These are phyloP conservation scores for Paspalum vaginatum DNA, from an alignment of 176 grass and related monocot genomes.

Conservation along the genomic window DNA sequence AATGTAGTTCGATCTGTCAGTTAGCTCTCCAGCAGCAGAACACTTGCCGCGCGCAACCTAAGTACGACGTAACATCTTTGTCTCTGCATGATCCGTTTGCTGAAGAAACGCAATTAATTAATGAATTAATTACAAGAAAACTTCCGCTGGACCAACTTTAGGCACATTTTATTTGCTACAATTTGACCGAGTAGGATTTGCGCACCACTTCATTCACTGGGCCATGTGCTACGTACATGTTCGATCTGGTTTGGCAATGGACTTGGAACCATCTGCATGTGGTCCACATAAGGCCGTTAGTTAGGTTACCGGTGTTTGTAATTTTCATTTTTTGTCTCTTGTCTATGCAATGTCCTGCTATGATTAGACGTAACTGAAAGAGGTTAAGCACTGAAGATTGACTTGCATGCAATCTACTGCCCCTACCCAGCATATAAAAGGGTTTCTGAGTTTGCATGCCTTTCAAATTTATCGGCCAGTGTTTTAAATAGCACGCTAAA, in stretches of 20 bases:
- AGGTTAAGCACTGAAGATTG: conserved; percentile 1
- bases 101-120: background rate
- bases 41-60: background rate
- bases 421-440: too few species aligned
- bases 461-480: too few species aligned
- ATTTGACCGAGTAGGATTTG: background rate
- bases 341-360: background rate
- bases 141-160: too few species aligned
- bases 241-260: conserved; percentile 35
- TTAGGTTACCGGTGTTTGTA: background rate
- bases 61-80: background rate
- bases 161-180: background rate
- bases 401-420: background rate
- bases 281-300: conserved; percentile 15
- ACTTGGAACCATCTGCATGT: conserved; percentile 25
- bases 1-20: background rate
- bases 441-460: too few species aligned
- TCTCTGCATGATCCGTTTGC: background rate
- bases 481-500: too few species aligned
- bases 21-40: background rate
- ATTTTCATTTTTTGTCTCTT: background rate
- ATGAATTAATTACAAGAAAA: too few species aligned
- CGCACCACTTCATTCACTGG: too few species aligned
- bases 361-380: conserved; percentile 7
- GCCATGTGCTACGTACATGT: conserved; percentile 6